These are phyloP conservation scores for Paracamarosporium sp. DNA, from an alignment of 2,329 filamentous ascomycete genomes.

Conservation along the genomic window DNA sequence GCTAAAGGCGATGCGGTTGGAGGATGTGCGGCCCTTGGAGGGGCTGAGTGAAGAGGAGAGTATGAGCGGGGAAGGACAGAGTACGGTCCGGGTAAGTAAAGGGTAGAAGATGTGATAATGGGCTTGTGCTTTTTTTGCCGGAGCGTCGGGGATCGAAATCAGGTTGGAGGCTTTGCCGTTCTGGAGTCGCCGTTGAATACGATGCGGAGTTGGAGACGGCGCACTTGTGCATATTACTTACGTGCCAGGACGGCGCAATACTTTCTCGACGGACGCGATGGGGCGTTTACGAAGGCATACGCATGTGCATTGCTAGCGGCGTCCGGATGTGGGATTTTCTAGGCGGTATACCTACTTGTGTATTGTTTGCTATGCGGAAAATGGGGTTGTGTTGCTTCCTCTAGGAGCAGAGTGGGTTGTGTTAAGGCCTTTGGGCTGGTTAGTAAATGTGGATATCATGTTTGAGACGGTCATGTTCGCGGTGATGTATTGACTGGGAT, in stretches of 20 bases:
- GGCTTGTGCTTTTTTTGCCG: background rate
- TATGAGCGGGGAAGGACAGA: background rate
- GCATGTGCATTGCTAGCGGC: background rate
- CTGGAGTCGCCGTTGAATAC: background rate
- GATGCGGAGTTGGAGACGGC: background rate
- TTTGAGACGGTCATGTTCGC: no score
- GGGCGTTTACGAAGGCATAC: background rate
- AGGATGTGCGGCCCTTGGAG: conserved; percentile 16
- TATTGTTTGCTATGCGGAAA: background rate
- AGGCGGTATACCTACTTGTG: background rate
- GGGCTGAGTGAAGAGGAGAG: conserved; percentile 14
- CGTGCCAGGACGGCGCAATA: no score
- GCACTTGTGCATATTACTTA: background rate
- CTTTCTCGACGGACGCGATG: no score
- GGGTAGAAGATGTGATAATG: background rate
- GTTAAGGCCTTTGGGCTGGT: background rate
- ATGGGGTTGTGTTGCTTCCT: no score
- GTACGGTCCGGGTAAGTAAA: conserved; percentile 6
- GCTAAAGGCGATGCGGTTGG: conserved; percentile 39
- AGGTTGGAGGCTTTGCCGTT: background rate
- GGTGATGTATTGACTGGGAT: no score
- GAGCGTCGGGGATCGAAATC: background rate
- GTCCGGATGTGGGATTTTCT: background rate
- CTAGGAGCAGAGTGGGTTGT: no score
- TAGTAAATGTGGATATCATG: background rate